phyloP scores from a whole-genome alignment of 257 asterid species.

The Scutellaria barbata region DNA sequence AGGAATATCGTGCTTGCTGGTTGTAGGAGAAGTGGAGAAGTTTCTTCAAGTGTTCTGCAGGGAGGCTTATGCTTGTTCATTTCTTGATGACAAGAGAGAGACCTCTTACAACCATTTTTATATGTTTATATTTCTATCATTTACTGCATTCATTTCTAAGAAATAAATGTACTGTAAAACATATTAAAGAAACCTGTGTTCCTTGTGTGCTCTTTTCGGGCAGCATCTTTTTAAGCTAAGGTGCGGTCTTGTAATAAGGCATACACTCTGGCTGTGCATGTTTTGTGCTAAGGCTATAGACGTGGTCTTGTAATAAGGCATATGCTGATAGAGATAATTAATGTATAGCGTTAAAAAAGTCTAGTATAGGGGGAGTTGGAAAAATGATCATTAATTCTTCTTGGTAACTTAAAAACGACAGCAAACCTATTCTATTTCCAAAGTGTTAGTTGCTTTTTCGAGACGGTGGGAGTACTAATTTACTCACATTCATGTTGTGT shows the following conservation, averaged over 20 bases:
- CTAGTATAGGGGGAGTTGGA: no score
- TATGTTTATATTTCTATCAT: constrained; percentile 37
- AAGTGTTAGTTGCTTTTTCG: no score
- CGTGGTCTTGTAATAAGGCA: no score
- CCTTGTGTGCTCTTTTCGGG: not conserved
- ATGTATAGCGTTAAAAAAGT: no score
- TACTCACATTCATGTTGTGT: constrained; percentile 22
- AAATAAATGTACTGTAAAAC: not conserved
- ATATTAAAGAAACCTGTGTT: not conserved
- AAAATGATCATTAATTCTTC: no score
- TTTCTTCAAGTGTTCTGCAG: constrained; percentile 73
- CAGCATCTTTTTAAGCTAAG: no score
- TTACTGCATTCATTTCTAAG: no score
- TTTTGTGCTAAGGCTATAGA: no score
- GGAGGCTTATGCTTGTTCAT: constrained; percentile 79
- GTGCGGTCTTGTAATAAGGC: no score
- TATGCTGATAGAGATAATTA: no score
- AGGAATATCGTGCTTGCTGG: constrained; percentile 33
- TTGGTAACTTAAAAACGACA: no score
- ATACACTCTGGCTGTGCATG: no score
- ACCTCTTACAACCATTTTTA: constrained; percentile 73
- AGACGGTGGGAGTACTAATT: not conserved
- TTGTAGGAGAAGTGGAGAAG: constrained; percentile 68
- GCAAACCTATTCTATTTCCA: not conserved
- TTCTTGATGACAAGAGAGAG: constrained; percentile 59